Conservation (phyloP, 345 rosid genomes). For the Citrus trifoliata region DNA sequence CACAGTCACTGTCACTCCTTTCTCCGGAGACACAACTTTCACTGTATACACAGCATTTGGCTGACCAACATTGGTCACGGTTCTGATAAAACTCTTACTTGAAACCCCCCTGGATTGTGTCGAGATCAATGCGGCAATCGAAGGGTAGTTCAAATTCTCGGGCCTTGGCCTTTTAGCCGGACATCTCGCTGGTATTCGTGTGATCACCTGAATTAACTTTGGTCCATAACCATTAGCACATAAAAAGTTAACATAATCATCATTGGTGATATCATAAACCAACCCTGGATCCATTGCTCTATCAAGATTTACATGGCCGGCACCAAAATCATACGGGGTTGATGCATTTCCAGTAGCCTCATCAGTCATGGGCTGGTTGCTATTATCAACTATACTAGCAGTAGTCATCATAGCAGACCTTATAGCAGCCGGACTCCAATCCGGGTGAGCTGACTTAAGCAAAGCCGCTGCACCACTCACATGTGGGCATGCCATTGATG, state of each 20-base stretch:
- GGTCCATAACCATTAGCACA: constrained; percentile 72
- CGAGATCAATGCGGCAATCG: constrained; percentile 62
- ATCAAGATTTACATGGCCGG: constrained; percentile 67
- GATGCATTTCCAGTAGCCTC: constrained; percentile 69
- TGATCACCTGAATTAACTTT: constrained; percentile 67
- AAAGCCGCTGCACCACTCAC: constrained; percentile 81
- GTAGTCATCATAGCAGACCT: constrained; percentile 89
- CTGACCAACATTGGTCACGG: constrained; percentile 69
- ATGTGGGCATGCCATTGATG: constrained; percentile 87
- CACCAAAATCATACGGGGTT: constrained; percentile 61
- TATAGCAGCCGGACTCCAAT: constrained; percentile 77
- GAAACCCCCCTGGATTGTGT: constrained; percentile 31
- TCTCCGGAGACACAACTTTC: constrained; percentile 46
- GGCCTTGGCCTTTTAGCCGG: constrained; percentile 55
- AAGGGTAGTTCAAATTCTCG: constrained; percentile 78
- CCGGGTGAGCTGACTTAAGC: constrained; percentile 75
- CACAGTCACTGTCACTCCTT: constrained; percentile 55
- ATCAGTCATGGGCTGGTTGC: constrained; percentile 44
- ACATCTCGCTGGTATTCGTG: constrained; percentile 50
- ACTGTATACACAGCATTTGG: constrained; percentile 35
- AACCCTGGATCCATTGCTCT: constrained; percentile 81
- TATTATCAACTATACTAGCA: constrained; percentile 52
- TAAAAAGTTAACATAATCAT: constrained; percentile 62
- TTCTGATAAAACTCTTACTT: constrained; percentile 50
- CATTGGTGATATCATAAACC: constrained; percentile 57